Base-by-base conservation (phyloP, 805 yeast species). In the Spathaspora girioi region DNA sequence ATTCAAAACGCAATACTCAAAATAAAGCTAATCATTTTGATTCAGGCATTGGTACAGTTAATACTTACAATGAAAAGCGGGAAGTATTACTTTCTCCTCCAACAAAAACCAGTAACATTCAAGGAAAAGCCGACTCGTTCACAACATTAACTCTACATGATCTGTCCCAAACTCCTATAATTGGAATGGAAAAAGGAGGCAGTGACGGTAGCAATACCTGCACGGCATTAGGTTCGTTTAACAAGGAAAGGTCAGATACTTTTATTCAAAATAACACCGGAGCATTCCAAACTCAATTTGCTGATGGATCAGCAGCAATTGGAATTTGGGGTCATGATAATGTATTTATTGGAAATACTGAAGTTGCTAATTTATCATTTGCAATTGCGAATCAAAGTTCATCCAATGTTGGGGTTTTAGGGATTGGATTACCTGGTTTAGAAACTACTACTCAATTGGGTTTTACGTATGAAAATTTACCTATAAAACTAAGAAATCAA, bases 321-420 rank as follows among this genome's bases (percentile, higher is more conserved):
- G 86, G 86, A 23, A 51, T 66, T 43, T 81, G 83, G 83, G 96
- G 88, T 17, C 67, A 74, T 44, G 97, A 91, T 60, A 69, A 71
- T 38, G 74, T 91, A 4, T 54, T 58, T 1, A 59, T 88, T 49
- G 82, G 83, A 45, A 80, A 74, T 47, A 65, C 76, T 12, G 65
- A 73, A 2, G 70, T 88, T 11, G 54, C 70, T 0, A 69, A 74
- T 50, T 68, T 87, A 29, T 81, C 89, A 4, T 79, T 91, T 65
- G 97, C 96, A 1, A 82, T 90, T 20, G 96, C 88, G 2, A 81
- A 82, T 61, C 64, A 67, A 32, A 80, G 89, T 1, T 80, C 82
- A 54, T 82, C 92, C 2, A 65, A 81, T 8, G 69, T 78, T 52
- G 93, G 96, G 50, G 93, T 89, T 23, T 67, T 88, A 43, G 91